Evolutionary conservation across 2,329 filamentous ascomycete species (phyloP), one percentile per base, ranked within the genome.

Genomic region (Penicillium sp.): DNA sequence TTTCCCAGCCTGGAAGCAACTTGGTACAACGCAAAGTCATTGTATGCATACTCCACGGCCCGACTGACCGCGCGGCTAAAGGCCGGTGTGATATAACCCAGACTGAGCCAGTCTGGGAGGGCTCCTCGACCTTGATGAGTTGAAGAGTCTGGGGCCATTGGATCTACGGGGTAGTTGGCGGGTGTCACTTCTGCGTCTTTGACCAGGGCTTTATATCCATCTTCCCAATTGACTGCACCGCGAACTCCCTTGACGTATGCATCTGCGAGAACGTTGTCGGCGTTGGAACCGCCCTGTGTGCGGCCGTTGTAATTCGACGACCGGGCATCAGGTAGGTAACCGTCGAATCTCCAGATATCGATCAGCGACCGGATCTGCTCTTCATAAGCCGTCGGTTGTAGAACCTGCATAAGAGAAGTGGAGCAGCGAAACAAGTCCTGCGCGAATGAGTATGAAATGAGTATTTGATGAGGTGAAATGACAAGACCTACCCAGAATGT

Each of bases 201-300:
- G 7, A 79, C 68, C 81, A 86, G 84, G 38, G 82, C 80, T 4
- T 72, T 67, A 55, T 80, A 84, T 3, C 75, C 82, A 44, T 79
- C 77, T 3, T 72, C 67, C 85, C 84, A 88, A 64, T 87, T 71
- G 35, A 88, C 70, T 3, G 69, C 69, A 4, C 80, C 82, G 10
- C 62, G 62, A 3, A 85, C 71, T 0, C 82, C 82, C 62, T 87
- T 87, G 24, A 86, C 75, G 51, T 80, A 87, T 0, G 84, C 85
- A 58, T 88, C 85, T 2, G 84, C 84, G 13, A 88, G 76, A 3
- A 88, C 77, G 46, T 85, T 87, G 61, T 88, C 84, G 3, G 79
- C 78, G 57, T 87, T 87, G 10, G 78, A 84, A 6, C 85, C 85
- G 9, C 82, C 84, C 61, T 87, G 84, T 0, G 80, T 79, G 13